Percentiles rank a stretch among this genome's conserved stretches.
Evolutionary conservation across 225 moss, liverwort and hornwort species (phyloP).

Genomic region (Sphagnum tenellum): DNA sequence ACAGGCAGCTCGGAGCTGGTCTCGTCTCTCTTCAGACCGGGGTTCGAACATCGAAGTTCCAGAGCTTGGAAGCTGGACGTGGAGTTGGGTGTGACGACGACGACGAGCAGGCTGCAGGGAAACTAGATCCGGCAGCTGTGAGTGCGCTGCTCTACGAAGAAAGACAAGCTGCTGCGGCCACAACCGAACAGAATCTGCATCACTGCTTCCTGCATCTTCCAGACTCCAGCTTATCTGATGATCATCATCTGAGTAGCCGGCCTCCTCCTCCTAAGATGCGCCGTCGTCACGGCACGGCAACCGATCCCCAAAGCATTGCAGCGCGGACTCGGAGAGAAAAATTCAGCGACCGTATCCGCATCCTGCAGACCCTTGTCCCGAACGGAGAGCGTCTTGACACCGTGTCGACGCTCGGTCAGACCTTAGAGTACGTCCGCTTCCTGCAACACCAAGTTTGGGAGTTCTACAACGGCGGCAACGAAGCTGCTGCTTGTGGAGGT

Average conservation of each 20-base stretch:
- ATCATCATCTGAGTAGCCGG: too few species aligned
- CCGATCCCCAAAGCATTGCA: conserved; percentile 60
- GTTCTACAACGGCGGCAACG: conserved; percentile 57
- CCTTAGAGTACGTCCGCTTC: conserved; percentile 89
- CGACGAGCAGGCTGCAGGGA: not conserved
- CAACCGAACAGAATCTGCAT: not conserved
- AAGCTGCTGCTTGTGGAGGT: too few species aligned
- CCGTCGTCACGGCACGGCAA: conserved; percentile 54
- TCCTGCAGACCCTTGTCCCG: conserved; percentile 79
- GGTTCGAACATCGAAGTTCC: not conserved
- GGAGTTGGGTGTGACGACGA: not conserved
- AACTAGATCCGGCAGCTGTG: conserved; percentile 39
- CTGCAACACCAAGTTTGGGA: conserved; percentile 98
- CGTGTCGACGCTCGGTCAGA: conserved; percentile 95
- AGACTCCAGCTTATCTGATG: too few species aligned
- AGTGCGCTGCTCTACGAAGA: conserved; percentile 41
- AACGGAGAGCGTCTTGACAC: conserved; percentile 96
- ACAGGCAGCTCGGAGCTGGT: conserved; percentile 9
- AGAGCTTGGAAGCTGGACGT: conserved; percentile 4
- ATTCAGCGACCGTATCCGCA: conserved; percentile 92
- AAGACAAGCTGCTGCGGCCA: conserved; percentile 14
- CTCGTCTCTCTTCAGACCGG: not conserved
- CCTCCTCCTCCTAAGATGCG: conserved; percentile 31
- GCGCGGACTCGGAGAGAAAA: conserved; percentile 86
- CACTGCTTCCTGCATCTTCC: too few species aligned